These are phyloP conservation scores for Penicillium coprophilum DNA, from an alignment of 495 filamentous ascomycete genomes.

Conservation along the genomic window DNA sequence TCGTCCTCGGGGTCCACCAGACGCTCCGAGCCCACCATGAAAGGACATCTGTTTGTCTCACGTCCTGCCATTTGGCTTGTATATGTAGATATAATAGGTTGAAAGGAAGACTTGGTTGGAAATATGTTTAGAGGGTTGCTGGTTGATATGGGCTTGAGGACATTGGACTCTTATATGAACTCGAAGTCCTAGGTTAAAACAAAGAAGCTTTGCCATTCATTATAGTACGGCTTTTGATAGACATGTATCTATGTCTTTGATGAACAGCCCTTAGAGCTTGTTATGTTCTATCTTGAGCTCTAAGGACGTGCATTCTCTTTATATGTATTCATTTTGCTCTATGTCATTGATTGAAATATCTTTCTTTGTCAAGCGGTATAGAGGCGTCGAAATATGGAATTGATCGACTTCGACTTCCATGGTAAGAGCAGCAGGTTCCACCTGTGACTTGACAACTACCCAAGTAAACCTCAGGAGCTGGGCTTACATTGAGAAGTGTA, in stretches of 20 bases:
- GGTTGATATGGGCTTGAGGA: background rate
- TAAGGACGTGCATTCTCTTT: background rate
- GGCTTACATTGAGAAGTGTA: background rate
- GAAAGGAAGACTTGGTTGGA: background rate
- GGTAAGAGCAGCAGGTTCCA: no score
- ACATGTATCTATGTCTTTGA: background rate
- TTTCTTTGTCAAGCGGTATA: background rate
- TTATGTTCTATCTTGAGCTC: background rate
- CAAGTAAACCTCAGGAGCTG: background rate
- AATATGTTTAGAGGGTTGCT: background rate
- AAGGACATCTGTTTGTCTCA: background rate
- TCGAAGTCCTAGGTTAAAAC: background rate
- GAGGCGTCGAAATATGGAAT: background rate
- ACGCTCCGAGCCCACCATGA: background rate
- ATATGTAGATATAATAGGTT: background rate
- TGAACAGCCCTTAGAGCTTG: no score
- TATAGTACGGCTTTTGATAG: background rate
- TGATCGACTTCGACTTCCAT: background rate
- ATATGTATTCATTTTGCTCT: background rate
- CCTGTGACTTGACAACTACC: no score
- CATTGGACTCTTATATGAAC: background rate
- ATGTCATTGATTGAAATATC: background rate
- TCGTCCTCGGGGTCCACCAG: background rate
- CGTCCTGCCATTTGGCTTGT: background rate
- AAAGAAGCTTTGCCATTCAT: background rate